Evolutionary conservation across 805 yeast genomes (phyloP).

Genomic region (Schizosaccharomyces lindneri): DNA sequence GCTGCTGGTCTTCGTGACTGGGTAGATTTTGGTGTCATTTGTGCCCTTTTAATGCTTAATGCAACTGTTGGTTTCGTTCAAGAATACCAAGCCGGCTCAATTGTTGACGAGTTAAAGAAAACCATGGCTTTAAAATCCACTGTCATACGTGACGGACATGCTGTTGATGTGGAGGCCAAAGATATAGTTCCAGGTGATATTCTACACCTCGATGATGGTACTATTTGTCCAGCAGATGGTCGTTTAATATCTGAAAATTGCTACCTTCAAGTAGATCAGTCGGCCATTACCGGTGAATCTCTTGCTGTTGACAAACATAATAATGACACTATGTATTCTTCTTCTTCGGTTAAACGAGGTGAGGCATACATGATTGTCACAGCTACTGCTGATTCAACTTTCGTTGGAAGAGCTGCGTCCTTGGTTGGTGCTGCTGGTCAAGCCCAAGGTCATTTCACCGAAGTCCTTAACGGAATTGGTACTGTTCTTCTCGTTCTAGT

Average conservation of each 20-base stretch:
- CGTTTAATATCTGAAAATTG: constrained; percentile 65
- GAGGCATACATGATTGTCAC: constrained; percentile 83
- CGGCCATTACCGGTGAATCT: constrained; percentile 94
- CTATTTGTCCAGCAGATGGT: constrained; percentile 83
- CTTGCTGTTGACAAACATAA: constrained; percentile 76
- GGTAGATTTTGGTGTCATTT: constrained; percentile 96
- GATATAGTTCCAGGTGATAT: constrained; percentile 92
- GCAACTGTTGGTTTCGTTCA: constrained; percentile 90
- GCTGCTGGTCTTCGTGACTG: constrained; percentile 95
- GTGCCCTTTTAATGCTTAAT: constrained; percentile 62
- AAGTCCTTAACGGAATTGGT: constrained; percentile 94
- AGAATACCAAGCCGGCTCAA: constrained; percentile 95
- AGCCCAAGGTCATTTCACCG: constrained; percentile 90
- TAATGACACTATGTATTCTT: constrained; percentile 73
- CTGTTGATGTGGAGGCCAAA: constrained; percentile 51
- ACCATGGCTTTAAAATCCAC: constrained; percentile 76
- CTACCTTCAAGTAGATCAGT: constrained; percentile 80
- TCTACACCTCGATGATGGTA: constrained; percentile 77
- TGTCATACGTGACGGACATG: constrained; percentile 60
- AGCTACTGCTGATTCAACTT: constrained; percentile 86
- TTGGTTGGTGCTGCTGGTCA: constrained; percentile 81
- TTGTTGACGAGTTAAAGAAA: constrained; percentile 88
- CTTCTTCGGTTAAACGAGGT: constrained; percentile 89
- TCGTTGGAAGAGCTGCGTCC: constrained; percentile 94
- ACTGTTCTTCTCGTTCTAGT: constrained; percentile 72